phyloP scores from a whole-genome alignment of 2,329 filamentous ascomycete genomes.

The Penicillium janthinellum region DNA sequence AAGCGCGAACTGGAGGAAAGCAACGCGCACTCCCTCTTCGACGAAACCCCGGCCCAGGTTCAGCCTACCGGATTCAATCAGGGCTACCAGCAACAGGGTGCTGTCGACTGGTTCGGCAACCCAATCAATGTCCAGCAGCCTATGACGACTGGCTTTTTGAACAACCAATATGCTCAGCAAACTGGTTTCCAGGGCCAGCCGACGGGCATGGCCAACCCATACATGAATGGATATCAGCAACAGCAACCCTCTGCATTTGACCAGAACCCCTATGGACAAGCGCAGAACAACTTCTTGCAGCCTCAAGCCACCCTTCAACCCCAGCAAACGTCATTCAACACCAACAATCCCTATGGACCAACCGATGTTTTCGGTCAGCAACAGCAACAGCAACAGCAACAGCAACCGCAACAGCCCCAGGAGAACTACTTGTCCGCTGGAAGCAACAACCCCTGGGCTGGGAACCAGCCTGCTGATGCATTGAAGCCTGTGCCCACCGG shows the following conservation, averaged over 20 bases:
- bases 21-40: slow-evolving; percentile 86
- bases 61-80: slow-evolving; percentile 92
- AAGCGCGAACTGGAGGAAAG: slow-evolving; percentile 82
- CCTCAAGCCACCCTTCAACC: slow-evolving; percentile 57
- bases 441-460: slow-evolving; percentile 93
- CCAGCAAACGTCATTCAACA: slow-evolving; percentile 61
- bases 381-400: slow-evolving; percentile 40
- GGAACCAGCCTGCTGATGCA: slow-evolving; percentile 59
- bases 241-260: slow-evolving; percentile 73
- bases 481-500: slow-evolving; percentile 85
- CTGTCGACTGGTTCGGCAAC: slow-evolving; percentile 97
- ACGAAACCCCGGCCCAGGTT: slow-evolving; percentile 71
- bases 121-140: slow-evolving; percentile 77
- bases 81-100: slow-evolving; percentile 94
- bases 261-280: slow-evolving; percentile 49
- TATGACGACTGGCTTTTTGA: slow-evolving; percentile 68
- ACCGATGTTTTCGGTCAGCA: slow-evolving; percentile 47
- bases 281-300: slow-evolving; percentile 49
- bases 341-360: slow-evolving; percentile 59
- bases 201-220: slow-evolving; percentile 70
- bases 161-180: slow-evolving; percentile 72
- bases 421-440: slow-evolving; percentile 71
- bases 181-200: slow-evolving; percentile 68
- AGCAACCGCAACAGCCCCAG: slow-evolving; percentile 51
- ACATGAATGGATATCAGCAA: slow-evolving; percentile 70